These are phyloP conservation scores for Tetradesmus obliquus DNA, from an alignment of 139 green algal genomes.

Conservation along the genomic window DNA sequence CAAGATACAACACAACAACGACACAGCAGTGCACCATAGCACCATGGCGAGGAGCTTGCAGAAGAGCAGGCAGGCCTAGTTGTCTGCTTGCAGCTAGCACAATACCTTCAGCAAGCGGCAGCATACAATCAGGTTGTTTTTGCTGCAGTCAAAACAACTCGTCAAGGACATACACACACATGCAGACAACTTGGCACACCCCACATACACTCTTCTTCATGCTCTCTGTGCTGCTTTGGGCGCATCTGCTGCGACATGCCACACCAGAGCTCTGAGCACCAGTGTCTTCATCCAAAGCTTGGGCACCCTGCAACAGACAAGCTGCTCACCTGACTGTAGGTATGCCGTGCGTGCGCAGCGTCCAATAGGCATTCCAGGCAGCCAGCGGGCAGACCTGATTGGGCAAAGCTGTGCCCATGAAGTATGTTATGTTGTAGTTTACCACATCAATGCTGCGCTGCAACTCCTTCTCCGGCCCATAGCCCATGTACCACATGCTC, in stretches of 20 bases:
- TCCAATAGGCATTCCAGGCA: constrained; percentile 41
- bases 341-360: constrained; percentile 30
- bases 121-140: no score
- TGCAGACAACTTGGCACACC: no score
- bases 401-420: neutral
- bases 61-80: no score
- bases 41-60: no score
- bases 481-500: constrained; percentile 48
- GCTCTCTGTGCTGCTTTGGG: neutral
- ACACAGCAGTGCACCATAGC: neutral
- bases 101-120: no score
- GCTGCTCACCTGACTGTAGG: constrained; percentile 10
- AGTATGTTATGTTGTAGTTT: constrained; percentile 33
- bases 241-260: neutral
- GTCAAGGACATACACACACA: no score
- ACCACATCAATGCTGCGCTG: constrained; percentile 33
- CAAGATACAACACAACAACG: neutral
- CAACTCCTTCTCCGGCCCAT: neutral
- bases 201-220: neutral
- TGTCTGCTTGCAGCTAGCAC: no score
- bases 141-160: no score
- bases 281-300: neutral
- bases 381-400: constrained; percentile 30
- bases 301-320: neutral
- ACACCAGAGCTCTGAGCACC: neutral